These are phyloP conservation scores for Yamadazyma trypodendri DNA, from an alignment of 1,139 yeast species.

Conservation along the genomic window DNA sequence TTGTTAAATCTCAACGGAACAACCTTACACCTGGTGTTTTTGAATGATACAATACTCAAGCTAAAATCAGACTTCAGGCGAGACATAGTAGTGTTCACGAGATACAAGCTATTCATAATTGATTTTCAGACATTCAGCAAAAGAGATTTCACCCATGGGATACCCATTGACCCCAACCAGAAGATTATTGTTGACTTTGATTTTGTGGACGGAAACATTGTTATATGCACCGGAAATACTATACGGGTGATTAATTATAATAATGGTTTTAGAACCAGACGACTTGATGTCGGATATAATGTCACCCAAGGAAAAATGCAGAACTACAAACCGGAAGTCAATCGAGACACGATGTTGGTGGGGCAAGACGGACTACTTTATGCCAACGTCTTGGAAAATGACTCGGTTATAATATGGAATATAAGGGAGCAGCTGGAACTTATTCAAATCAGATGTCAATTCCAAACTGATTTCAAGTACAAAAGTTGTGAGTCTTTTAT, in stretches of 20 bases:
- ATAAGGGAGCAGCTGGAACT: slow-evolving; percentile 26
- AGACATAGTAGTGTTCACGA: slow-evolving; percentile 25
- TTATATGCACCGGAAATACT: slow-evolving; percentile 25
- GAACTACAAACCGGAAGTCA: slow-evolving; percentile 14
- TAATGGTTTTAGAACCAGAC: slow-evolving; percentile 7
- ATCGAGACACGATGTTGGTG: slow-evolving; percentile 18
- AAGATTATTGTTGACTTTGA: slow-evolving; percentile 42
- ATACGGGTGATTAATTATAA: slow-evolving; percentile 29
- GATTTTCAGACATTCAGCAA: slow-evolving; percentile 18
- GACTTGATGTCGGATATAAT: slow-evolving; percentile 15
- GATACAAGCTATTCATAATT: slow-evolving; percentile 19
- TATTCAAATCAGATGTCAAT: slow-evolving; percentile 10
- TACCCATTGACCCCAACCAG: slow-evolving; percentile 8
- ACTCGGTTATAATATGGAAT: slow-evolving; percentile 41
- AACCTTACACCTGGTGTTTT: slow-evolving; percentile 13
- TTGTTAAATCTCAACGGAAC: slow-evolving; percentile 32
- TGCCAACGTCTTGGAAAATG: slow-evolving; percentile 35
- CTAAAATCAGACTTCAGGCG: slow-evolving; percentile 33
- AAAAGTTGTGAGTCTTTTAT: slow-evolving; percentile 15
- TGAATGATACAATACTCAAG: slow-evolving; percentile 22
- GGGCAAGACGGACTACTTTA: slow-evolving; percentile 42
- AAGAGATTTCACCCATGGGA: not conserved
- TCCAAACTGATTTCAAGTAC: slow-evolving; percentile 16
- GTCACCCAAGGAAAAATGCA: slow-evolving; percentile 21
- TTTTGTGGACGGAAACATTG: slow-evolving; percentile 47